Evolutionary conservation across 169 alveolate species (phyloP), one percentile per base, ranked within the genome.

Genomic region (Plasmodium relictum): DNA sequence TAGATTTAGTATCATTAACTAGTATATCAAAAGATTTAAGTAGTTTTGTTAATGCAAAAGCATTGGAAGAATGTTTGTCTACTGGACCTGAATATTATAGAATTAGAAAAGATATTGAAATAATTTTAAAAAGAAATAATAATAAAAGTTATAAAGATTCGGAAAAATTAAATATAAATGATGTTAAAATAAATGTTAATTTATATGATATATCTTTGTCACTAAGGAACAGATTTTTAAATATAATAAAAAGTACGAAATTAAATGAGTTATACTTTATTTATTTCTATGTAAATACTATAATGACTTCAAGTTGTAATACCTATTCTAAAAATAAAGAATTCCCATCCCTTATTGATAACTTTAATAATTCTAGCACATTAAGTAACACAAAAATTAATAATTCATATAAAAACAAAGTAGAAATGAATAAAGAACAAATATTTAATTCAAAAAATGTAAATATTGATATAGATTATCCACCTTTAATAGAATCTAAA

Each of bases 1-100:
- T 66, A 9, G 92, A 86, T 50, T 59, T 70, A 50, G 6, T 69
- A 44, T 86, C 92, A 2, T 48, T 86, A 39, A 86, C 92, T 16
- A 86, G 45, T 9, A 86, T 86, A 8, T 86, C 92, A 3, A 86
- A 72, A 58, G 85, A 86, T 39, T 24, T 86, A 18, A 37, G 88
- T 22, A 61, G 42, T 52, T 70, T 69, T 58, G 92, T 86, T 5
- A 86, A 86, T 50, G 92, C 92, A 22, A 42, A 62, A 54, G 59
- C 92, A 26, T 74, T 86, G 50, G 92, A 86, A 59, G 92, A 86
- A 66, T 86, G 92, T 48, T 86, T 86, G 66, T 86, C 92, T 6
- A 86, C 92, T 0, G 92, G 92, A 6, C 88, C 92, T 2, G 92
- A 86, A 41, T 86, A 86, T 63, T 86, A 86, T 48, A 16, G 92